phyloP scores from a whole-genome alignment of 1,139 yeast genomes.

The Kodamaea arcana region DNA sequence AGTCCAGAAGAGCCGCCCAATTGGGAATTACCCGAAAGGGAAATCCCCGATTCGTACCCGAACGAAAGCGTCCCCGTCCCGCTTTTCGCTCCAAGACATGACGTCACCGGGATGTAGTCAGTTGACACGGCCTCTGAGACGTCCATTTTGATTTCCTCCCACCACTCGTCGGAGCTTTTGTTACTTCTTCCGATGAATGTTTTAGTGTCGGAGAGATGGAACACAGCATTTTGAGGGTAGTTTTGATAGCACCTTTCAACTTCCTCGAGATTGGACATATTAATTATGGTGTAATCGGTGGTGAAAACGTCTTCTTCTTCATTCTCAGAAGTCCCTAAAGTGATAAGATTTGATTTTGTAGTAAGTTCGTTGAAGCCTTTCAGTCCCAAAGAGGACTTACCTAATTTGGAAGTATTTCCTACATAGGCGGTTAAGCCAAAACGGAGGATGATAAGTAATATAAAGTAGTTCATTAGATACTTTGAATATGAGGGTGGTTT shows the following conservation, averaged over 20 bases:
- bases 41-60: background rate
- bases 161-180: background rate
- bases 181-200: background rate
- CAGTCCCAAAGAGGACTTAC: too few species aligned
- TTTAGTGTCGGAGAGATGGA: background rate
- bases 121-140: background rate
- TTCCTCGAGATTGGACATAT: too few species aligned
- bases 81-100: background rate
- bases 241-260: background rate
- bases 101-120: background rate
- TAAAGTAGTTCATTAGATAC: too few species aligned
- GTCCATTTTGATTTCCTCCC: background rate
- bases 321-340: too few species aligned
- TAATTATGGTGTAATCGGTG: too few species aligned
- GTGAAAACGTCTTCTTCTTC: too few species aligned
- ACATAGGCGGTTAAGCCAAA: too few species aligned
- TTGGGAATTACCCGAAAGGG: background rate
- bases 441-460: too few species aligned
- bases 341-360: too few species aligned
- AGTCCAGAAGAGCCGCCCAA: background rate
- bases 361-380: too few species aligned
- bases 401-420: too few species aligned
- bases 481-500: too few species aligned
- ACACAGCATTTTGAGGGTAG: background rate
- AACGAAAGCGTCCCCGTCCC: background rate